A percentile compares a stretch with the other conserved stretches of the same genome.
Evolutionary conservation across 2,329 filamentous ascomycete genomes (phyloP).

Genomic region (Clarireedia paspali): DNA sequence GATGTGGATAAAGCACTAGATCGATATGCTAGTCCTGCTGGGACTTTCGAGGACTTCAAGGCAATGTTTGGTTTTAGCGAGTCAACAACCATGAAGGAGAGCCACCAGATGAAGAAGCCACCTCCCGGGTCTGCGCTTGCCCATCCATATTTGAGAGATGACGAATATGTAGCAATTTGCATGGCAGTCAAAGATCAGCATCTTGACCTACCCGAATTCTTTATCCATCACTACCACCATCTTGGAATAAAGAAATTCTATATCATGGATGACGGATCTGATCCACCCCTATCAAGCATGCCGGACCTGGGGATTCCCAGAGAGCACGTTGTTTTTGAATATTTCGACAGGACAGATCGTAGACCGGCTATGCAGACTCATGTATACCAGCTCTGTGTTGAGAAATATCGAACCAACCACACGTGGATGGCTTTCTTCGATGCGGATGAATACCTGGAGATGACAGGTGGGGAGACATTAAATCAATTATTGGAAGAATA

Average conservation of each 20-base stretch:
- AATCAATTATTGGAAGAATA: constrained; percentile 24
- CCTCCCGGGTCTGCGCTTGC: constrained; percentile 2
- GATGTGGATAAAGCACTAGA: background rate
- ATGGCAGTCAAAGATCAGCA: constrained; percentile 21
- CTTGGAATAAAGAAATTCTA: constrained; percentile 23
- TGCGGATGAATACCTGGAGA: constrained; percentile 29
- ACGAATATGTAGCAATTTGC: constrained; percentile 24
- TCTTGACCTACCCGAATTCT: constrained; percentile 22
- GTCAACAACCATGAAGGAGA: background rate
- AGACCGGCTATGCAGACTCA: constrained; percentile 11
- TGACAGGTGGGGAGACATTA: constrained; percentile 20
- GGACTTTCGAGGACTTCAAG: constrained; percentile 10
- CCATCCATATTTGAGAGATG: background rate
- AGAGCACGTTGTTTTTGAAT: constrained; percentile 17
- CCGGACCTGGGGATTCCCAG: constrained; percentile 17
- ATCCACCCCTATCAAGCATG: constrained; percentile 16
- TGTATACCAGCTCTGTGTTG: constrained; percentile 19
- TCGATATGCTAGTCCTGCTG: background rate
- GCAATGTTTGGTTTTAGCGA: constrained; percentile 1
- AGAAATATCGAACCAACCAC: constrained; percentile 21
- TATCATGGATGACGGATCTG: constrained; percentile 26
- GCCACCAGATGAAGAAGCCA: background rate
- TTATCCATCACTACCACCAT: constrained; percentile 26
- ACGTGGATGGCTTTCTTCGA: constrained; percentile 31
- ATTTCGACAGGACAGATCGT: constrained; percentile 11